Evolutionary conservation across 2,329 filamentous ascomycete genomes (phyloP).

Genomic region (Botryotinia calthae): DNA sequence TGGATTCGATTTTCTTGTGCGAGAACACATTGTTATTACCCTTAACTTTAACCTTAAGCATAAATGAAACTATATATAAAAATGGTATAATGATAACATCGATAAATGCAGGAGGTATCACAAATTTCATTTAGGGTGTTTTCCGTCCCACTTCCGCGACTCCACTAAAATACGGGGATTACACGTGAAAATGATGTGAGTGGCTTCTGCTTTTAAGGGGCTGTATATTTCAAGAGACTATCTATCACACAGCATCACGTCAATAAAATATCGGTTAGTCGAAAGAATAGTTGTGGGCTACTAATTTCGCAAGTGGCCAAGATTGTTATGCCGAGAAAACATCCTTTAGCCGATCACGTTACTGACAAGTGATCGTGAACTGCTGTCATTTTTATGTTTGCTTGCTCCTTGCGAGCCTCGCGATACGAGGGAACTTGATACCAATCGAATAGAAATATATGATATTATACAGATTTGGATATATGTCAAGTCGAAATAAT

Average conservation of each 20-base stretch:
- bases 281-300: no score
- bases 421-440: background rate
- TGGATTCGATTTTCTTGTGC: background rate
- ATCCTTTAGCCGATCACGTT: background rate
- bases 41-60: background rate
- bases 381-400: background rate
- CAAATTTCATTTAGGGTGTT: background rate
- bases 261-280: background rate
- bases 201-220: background rate
- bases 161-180: background rate
- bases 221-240: background rate
- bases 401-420: background rate
- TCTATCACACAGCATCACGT: background rate
- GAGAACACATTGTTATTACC: background rate
- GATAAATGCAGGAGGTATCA: constrained; percentile 2
- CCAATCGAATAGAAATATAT: background rate
- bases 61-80: background rate
- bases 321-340: background rate
- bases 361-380: background rate
- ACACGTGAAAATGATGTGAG: background rate
- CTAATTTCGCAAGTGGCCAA: background rate
- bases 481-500: background rate
- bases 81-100: background rate
- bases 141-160: background rate
- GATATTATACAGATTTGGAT: background rate